Percentiles rank a stretch among this genome's conserved stretches.
Evolutionary conservation across 805 yeast species (phyloP).

Genomic region (Saccharomycopsis malanga): DNA sequence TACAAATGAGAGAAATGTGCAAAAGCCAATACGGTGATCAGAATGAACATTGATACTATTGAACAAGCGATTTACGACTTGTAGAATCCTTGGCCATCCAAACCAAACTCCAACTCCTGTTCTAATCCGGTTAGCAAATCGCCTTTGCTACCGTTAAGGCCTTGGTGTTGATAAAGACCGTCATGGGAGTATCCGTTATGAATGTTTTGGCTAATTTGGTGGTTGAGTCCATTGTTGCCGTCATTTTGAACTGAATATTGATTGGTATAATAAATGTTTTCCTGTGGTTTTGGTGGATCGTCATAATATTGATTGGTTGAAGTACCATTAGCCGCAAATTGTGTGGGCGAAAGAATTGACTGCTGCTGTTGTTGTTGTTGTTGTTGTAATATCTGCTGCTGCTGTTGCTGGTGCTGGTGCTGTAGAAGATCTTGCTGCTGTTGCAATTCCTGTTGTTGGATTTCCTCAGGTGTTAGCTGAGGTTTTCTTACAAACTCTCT

Average conservation of each 20-base stretch:
- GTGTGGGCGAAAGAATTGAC: constrained; percentile 25
- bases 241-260: constrained; percentile 23
- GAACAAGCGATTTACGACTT: too few relatives aligned
- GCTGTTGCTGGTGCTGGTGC: constrained; percentile 25
- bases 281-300: constrained; percentile 57
- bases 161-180: neutral
- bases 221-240: neutral
- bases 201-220: neutral
- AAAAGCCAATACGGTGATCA: too few relatives aligned
- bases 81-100: constrained; percentile 38
- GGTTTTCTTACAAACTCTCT: constrained; percentile 79
- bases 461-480: constrained; percentile 29
- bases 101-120: constrained; percentile 59
- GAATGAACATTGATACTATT: too few relatives aligned
- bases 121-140: constrained; percentile 43
- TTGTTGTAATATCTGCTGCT: constrained; percentile 29
- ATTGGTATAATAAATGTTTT: constrained; percentile 32
- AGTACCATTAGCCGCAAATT: constrained; percentile 10
- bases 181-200: neutral
- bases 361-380: constrained; percentile 25
- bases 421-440: constrained; percentile 27
- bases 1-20: too few relatives aligned
- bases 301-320: constrained; percentile 22
- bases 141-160: constrained; percentile 16
- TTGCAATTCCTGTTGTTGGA: constrained; percentile 25